These are phyloP conservation scores for Suhomyces atakaporum DNA, from an alignment of 1,139 yeast genomes.

Conservation along the genomic window DNA sequence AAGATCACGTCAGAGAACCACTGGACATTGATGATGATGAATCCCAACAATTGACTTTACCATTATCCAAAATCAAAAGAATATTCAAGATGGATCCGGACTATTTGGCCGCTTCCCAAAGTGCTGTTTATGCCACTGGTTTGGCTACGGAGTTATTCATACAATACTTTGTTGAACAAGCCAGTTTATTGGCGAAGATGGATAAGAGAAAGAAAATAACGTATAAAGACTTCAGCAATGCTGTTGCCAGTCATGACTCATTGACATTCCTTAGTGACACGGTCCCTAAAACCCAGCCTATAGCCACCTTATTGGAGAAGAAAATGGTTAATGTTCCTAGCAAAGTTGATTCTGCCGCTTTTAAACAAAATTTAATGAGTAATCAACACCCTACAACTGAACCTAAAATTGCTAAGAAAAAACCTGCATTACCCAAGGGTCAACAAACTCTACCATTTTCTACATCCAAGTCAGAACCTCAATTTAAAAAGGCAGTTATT, in stretches of 20 bases:
- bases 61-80: constrained; percentile 78
- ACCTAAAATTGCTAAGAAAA: constrained; percentile 14
- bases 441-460: constrained; percentile 35
- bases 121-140: constrained; percentile 82
- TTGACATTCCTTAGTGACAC: constrained; percentile 69
- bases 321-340: constrained; percentile 42
- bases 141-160: constrained; percentile 86
- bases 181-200: constrained; percentile 65
- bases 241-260: constrained; percentile 67
- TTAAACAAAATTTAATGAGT: constrained; percentile 7
- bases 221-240: constrained; percentile 75
- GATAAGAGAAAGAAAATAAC: constrained; percentile 70
- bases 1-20: constrained; percentile 2
- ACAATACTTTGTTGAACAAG: constrained; percentile 79
- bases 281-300: constrained; percentile 61
- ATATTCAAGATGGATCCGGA: constrained; percentile 88
- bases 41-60: constrained; percentile 45
- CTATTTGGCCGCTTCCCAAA: constrained; percentile 69
- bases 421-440: constrained; percentile 34
- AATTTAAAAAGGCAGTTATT: constrained; percentile 37
- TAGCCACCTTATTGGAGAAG: constrained; percentile 52
- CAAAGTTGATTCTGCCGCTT: constrained; percentile 9
- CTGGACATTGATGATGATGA: constrained; percentile 21
- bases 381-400: constrained; percentile 12
- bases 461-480: constrained; percentile 17